Percentiles rank a stretch among this genome's conserved stretches.
phyloP scores from a whole-genome alignment of 2,329 filamentous ascomycete genomes.

The Talaromyces verruculosus region DNA sequence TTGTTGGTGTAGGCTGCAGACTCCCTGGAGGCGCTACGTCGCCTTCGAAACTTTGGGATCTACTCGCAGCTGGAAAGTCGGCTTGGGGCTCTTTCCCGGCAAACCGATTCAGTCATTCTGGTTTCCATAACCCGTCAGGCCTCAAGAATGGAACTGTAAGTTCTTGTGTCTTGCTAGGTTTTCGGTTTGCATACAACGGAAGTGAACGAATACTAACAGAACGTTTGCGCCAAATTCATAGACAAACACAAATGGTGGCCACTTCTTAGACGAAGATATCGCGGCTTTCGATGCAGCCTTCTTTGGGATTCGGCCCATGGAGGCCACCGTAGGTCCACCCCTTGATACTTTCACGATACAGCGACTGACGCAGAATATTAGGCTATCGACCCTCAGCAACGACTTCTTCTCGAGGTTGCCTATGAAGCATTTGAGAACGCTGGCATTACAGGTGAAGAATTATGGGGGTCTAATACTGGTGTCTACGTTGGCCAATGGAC shows the following conservation, averaged over 20 bases:
- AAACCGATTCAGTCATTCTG: neutral
- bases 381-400: constrained; percentile 19
- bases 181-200: neutral
- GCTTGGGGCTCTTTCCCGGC: neutral
- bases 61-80: constrained; percentile 10
- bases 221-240: neutral
- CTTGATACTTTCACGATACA: neutral
- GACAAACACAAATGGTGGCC: neutral
- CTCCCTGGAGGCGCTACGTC: constrained; percentile 25
- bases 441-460: constrained; percentile 23
- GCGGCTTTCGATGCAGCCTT: constrained; percentile 24
- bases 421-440: constrained; percentile 40
- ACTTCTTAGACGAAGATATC: neutral
- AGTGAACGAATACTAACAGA: neutral
- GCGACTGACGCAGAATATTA: neutral
- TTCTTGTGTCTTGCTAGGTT: neutral
- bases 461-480: constrained; percentile 29
- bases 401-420: constrained; percentile 31
- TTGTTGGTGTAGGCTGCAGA: constrained; percentile 27
- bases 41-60: constrained; percentile 25
- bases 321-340: neutral
- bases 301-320: constrained; percentile 9
- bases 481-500: constrained; percentile 30
- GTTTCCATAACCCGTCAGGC: neutral
- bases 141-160: neutral